Conservation (phyloP, 2,329 filamentous ascomycete genomes). For the Teratosphaeria viscida region DNA sequence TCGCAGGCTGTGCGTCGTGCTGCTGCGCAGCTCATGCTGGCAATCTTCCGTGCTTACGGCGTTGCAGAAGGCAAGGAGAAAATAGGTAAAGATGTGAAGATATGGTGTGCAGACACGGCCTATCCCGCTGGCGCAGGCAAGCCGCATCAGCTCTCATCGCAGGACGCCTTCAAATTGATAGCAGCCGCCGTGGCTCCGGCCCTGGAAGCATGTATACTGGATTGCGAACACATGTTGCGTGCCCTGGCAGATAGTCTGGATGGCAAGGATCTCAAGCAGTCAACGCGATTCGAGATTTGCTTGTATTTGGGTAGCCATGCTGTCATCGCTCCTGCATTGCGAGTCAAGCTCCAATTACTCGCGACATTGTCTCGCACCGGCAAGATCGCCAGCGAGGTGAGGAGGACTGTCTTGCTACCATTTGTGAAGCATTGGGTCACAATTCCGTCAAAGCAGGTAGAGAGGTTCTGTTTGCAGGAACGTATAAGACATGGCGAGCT, state of each 20-base stretch:
- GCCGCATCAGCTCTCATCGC: slow-evolving; percentile 48
- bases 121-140: slow-evolving; percentile 48
- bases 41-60: background rate
- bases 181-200: slow-evolving; percentile 59
- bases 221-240: slow-evolving; percentile 58
- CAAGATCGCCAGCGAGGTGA: slow-evolving; percentile 61
- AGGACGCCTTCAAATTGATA: slow-evolving; percentile 52
- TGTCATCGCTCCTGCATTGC: slow-evolving; percentile 55
- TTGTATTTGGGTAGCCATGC: slow-evolving; percentile 65
- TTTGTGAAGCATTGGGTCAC: slow-evolving; percentile 59
- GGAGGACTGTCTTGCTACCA: slow-evolving; percentile 68
- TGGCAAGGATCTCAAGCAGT: slow-evolving; percentile 44
- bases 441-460: slow-evolving; percentile 43
- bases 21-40: slow-evolving; percentile 31
- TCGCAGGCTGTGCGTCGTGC: slow-evolving; percentile 49
- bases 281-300: slow-evolving; percentile 54
- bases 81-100: slow-evolving; percentile 3
- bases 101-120: slow-evolving; percentile 50
- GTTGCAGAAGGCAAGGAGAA: background rate
- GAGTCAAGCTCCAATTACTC: slow-evolving; percentile 63
- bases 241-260: slow-evolving; percentile 49
- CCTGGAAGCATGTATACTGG: slow-evolving; percentile 78
- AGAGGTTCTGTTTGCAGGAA: background rate
- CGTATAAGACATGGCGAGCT: slow-evolving; percentile 15
- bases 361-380: slow-evolving; percentile 59